Percentiles rank a stretch among this genome's conserved stretches.
These are phyloP conservation scores for Acanthamoeba triangularis DNA, from an alignment of 208 protist genomes.

Conservation along the genomic window DNA sequence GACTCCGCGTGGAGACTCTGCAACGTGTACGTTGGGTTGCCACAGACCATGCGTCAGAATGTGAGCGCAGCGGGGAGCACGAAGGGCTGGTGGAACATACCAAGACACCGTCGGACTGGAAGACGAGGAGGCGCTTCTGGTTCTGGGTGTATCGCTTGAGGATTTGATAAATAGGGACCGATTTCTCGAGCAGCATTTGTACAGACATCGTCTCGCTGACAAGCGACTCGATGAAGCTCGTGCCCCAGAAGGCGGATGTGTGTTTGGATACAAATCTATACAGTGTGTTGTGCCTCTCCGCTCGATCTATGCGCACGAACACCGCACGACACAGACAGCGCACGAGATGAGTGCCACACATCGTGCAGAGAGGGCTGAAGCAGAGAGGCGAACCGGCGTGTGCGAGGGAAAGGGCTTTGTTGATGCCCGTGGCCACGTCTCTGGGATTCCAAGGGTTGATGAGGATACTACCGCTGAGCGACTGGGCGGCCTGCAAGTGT, in stretches of 20 bases:
- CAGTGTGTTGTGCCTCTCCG: constrained; percentile 53
- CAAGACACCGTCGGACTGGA: constrained; percentile 31
- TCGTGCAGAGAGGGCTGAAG: not conserved
- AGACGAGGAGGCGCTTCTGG: constrained; percentile 51
- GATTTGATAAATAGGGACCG: constrained; percentile 49
- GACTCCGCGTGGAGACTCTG: constrained; percentile 3
- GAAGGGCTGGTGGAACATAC: not conserved
- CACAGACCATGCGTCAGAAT: not conserved
- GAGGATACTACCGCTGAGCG: constrained; percentile 27
- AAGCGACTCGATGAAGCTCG: constrained; percentile 61
- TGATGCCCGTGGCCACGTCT: constrained; percentile 39
- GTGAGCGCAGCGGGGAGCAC: not conserved
- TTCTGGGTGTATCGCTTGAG: constrained; percentile 49
- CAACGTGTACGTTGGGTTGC: not conserved
- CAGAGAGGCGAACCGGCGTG: not conserved
- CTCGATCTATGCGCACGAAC: not conserved
- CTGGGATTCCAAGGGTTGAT: constrained; percentile 68
- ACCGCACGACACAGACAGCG: not conserved
- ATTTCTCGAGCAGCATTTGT: constrained; percentile 67
- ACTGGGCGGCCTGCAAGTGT: constrained; percentile 47
- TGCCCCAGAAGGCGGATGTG: constrained; percentile 62
- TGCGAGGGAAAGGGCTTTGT: constrained; percentile 26
- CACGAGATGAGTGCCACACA: not conserved
- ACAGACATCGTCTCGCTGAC: constrained; percentile 69
- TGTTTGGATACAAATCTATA: constrained; percentile 71